Conservation (phyloP, 2,329 filamentous ascomycete species). For the Cladophialophora exuberans region DNA sequence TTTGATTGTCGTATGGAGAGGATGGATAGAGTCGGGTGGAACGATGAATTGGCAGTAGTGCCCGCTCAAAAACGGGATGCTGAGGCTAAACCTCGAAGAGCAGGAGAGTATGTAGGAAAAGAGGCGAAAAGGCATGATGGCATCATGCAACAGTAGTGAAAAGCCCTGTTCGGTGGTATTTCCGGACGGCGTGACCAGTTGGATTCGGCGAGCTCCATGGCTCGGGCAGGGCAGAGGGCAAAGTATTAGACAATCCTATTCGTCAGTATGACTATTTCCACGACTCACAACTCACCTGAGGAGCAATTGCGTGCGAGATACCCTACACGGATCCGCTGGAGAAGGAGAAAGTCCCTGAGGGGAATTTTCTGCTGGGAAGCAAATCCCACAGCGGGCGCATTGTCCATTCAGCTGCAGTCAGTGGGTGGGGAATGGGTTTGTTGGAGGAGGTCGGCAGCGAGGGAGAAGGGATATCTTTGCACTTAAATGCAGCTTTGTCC, state of each 20-base stretch:
- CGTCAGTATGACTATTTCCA: neutral
- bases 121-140: constrained; percentile 12
- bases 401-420: constrained; percentile 6
- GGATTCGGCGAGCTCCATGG: constrained; percentile 6
- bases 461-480: constrained; percentile 30
- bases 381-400: neutral
- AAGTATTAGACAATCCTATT: neutral
- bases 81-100: constrained; percentile 2
- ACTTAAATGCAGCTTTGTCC: constrained; percentile 33
- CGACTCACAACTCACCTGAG: neutral
- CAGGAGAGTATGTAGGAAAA: neutral
- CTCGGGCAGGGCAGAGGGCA: constrained; percentile 6
- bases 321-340: constrained; percentile 1
- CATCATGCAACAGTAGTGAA: constrained; percentile 11
- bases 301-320: constrained; percentile 10
- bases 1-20: constrained; percentile 7
- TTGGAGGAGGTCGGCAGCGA: constrained; percentile 2
- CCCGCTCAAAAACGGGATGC: neutral
- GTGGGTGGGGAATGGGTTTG: constrained; percentile 3
- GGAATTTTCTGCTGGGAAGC: neutral
- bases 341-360: constrained; percentile 1
- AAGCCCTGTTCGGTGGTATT: constrained; percentile 1
- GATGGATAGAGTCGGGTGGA: constrained; percentile 9
- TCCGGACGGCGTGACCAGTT: neutral
- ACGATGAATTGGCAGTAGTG: neutral